These are phyloP conservation scores for Chloranthus sessilifolius DNA, from an alignment of 164 flowering plant genomes.

Conservation along the genomic window DNA sequence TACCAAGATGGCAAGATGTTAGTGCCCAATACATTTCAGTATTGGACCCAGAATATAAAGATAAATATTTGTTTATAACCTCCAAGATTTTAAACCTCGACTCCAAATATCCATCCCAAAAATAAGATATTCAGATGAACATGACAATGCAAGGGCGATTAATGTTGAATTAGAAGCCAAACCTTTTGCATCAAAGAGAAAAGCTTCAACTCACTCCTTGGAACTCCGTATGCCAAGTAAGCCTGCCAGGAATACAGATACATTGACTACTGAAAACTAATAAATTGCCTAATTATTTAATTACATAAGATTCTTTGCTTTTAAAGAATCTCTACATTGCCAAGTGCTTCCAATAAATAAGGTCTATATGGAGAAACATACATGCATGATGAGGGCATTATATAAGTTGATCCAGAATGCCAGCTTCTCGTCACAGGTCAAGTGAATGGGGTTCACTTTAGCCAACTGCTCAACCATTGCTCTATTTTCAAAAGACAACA, in stretches of 20 bases:
- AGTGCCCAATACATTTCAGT: no score
- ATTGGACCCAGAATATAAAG: no score
- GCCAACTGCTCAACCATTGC: constrained; percentile 73
- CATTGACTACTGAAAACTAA: not conserved
- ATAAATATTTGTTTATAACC: no score
- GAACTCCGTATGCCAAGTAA: constrained; percentile 83
- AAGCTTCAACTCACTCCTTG: constrained; percentile 63
- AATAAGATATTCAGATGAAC: no score
- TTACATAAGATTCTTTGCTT: no score
- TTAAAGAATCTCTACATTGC: not conserved
- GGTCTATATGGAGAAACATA: constrained; percentile 23
- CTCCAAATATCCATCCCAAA: no score
- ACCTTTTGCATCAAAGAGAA: constrained; percentile 88
- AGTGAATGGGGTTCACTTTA: constrained; percentile 53
- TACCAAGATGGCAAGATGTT: no score
- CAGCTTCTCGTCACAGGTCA: constrained; percentile 60
- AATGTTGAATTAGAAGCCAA: constrained; percentile 8
- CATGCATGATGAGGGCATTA: constrained; percentile 84
- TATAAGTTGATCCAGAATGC: constrained; percentile 90
- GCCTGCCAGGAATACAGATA: constrained; percentile 37
- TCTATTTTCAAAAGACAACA: constrained; percentile 28
- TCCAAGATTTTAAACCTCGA: no score
- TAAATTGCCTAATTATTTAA: no score
- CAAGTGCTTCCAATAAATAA: not conserved
- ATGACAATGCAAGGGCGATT: no score